Evolutionary conservation across 306 rosid species (phyloP).

Genomic region (Lathyrus aphaca): DNA sequence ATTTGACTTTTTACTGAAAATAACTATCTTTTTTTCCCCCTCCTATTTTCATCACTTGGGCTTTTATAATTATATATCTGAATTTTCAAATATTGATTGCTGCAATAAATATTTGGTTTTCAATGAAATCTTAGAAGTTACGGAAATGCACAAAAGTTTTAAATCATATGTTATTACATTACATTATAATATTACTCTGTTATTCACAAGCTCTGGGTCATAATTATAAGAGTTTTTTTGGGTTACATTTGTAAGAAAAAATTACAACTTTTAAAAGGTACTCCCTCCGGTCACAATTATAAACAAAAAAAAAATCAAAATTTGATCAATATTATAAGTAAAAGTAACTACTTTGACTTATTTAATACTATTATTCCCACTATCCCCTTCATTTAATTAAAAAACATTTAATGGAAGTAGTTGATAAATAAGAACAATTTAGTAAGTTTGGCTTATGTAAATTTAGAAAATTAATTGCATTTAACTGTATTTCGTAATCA

Average conservation of each 20-base stretch:
- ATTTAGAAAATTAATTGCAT: too few species aligned
- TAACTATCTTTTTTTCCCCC: neutral
- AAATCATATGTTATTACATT: slow-evolving; percentile 19
- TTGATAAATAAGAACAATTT: too few species aligned
- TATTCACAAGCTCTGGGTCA: neutral
- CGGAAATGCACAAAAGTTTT: neutral
- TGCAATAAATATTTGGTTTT: slow-evolving; percentile 5
- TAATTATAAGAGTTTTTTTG: neutral
- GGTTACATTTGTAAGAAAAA: neutral
- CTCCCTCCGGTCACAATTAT: too few species aligned
- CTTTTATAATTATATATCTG: slow-evolving; percentile 8
- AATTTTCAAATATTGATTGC: slow-evolving; percentile 31
- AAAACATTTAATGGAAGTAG: too few species aligned
- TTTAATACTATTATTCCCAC: too few species aligned
- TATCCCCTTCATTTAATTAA: too few species aligned
- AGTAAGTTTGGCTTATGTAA: too few species aligned
- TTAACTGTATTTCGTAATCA: too few species aligned
- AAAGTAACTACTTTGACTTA: too few species aligned
- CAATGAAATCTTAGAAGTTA: slow-evolving; percentile 9
- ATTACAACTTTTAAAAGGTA: neutral
- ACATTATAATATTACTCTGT: slow-evolving; percentile 18
- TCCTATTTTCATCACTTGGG: slow-evolving; percentile 2
- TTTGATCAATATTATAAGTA: too few species aligned
- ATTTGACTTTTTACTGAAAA: slow-evolving; percentile 24
- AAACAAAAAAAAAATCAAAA: too few species aligned